Conservation (phyloP, 306 rosid genomes). For the Quercus variabilis region DNA sequence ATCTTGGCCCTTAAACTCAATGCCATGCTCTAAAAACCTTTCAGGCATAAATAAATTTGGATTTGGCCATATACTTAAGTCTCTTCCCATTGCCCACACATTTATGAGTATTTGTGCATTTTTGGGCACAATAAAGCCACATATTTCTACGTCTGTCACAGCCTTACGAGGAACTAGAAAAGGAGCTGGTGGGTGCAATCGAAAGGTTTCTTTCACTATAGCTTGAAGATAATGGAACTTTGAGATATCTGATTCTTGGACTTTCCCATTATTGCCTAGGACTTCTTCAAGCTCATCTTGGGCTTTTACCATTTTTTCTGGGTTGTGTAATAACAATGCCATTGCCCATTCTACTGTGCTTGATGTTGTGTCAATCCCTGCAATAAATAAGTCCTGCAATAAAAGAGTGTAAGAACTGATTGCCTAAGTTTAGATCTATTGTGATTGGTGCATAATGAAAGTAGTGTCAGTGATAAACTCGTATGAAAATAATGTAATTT, state of each 20-base stretch:
- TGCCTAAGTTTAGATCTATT: too few relatives aligned
- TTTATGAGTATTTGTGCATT: slow-evolving; percentile 12
- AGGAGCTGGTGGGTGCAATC: slow-evolving; percentile 32
- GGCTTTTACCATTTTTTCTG: neutral
- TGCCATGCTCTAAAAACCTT: slow-evolving; percentile 11
- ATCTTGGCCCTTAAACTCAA: neutral
- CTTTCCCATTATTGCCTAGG: neutral
- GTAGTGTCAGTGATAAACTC: too few relatives aligned
- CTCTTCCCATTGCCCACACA: slow-evolving; percentile 29
- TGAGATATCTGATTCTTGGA: slow-evolving; percentile 25
- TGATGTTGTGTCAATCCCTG: slow-evolving; percentile 23
- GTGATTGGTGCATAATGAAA: too few relatives aligned
- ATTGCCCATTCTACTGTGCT: slow-evolving; percentile 33
- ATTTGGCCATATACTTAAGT: slow-evolving; percentile 17
- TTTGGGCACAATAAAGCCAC: slow-evolving; percentile 16
- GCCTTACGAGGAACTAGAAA: slow-evolving; percentile 25
- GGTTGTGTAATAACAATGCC: slow-evolving; percentile 24
- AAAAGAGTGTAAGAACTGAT: too few relatives aligned
- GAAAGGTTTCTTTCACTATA: slow-evolving; percentile 23
- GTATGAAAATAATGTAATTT: too few relatives aligned
- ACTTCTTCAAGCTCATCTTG: slow-evolving; percentile 10
- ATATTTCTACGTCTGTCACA: neutral
- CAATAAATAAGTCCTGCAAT: neutral
- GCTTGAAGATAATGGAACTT: slow-evolving; percentile 20
- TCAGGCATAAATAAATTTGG: slow-evolving; percentile 25